A percentile compares a stretch with the other conserved stretches of the same genome.
phyloP scores from a whole-genome alignment of 2,329 filamentous ascomycete species.

The Aurifilum marmelostoma region DNA sequence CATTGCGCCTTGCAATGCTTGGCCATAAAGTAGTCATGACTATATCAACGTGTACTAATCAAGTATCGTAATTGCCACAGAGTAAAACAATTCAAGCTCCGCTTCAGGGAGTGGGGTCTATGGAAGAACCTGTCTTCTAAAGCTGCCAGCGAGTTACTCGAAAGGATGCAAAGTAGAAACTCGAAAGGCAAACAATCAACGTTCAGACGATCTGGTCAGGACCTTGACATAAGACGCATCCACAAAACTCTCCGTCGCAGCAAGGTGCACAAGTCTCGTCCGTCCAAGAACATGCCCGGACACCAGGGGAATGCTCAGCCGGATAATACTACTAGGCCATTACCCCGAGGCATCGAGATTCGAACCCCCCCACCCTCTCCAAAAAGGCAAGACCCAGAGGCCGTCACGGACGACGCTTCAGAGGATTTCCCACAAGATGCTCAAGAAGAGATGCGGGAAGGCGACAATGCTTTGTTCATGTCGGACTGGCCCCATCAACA shows the following conservation, averaged over 20 bases:
- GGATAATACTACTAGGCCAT: not conserved
- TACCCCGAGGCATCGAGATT: not conserved
- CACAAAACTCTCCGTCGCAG: conserved; percentile 25
- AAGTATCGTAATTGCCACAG: not conserved
- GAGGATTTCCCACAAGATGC: not conserved
- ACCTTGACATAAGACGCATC: conserved; percentile 17
- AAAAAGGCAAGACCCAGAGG: not conserved
- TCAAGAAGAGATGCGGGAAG: no score
- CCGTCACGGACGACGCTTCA: no score
- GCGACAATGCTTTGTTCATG: no score
- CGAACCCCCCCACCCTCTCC: not conserved
- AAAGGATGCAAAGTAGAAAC: conserved; percentile 19
- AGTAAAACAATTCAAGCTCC: conserved; percentile 26
- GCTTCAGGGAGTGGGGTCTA: conserved; percentile 25
- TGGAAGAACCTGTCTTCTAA: conserved; percentile 27
- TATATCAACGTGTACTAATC: not conserved
- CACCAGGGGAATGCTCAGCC: not conserved
- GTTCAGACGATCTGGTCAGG: conserved; percentile 22
- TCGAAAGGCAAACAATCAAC: conserved; percentile 25
- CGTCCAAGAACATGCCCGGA: conserved; percentile 4
- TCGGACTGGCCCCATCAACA: not conserved
- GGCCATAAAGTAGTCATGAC: not conserved
- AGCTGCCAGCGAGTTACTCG: conserved; percentile 20
- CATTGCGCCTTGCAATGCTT: no score
- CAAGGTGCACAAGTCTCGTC: conserved; percentile 17